phyloP scores from a whole-genome alignment of 1,284 basidiomycete species.

The Thelephora terrestris region DNA sequence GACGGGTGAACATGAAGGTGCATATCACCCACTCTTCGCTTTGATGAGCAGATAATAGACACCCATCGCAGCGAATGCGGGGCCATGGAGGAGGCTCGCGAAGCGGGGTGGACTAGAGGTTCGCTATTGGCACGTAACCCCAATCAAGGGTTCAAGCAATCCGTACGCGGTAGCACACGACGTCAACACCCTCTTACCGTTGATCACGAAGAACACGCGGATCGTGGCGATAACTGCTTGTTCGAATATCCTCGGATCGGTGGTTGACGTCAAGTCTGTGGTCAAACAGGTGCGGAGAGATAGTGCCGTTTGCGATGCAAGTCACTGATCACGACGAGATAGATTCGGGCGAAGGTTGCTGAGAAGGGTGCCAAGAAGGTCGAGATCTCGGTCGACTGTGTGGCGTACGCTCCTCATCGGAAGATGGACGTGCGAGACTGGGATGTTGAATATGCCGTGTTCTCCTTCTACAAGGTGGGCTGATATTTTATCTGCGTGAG shows the following conservation, averaged over 20 bases:
- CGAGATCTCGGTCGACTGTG: conserved; percentile 64
- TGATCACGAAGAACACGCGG: conserved; percentile 57
- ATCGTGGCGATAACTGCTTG: conserved; percentile 67
- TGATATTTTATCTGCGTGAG: neutral
- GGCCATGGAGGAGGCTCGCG: conserved; percentile 70
- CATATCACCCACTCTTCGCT: conserved; percentile 7
- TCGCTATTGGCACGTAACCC: conserved; percentile 49
- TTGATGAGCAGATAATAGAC: neutral
- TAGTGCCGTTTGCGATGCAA: neutral
- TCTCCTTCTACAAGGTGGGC: conserved; percentile 70
- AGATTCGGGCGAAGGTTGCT: conserved; percentile 28
- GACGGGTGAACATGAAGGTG: conserved; percentile 71
- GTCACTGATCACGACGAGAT: neutral
- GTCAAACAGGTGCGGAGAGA: conserved; percentile 34
- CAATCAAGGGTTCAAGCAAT: conserved; percentile 36
- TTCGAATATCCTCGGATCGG: conserved; percentile 66
- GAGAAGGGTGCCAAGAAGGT: conserved; percentile 49
- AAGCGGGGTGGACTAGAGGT: conserved; percentile 42
- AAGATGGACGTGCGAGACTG: conserved; percentile 59
- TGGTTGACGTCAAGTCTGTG: conserved; percentile 51
- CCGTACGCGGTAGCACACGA: conserved; percentile 53
- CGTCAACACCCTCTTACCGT: conserved; percentile 46
- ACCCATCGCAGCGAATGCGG: conserved; percentile 53
- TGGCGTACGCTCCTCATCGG: conserved; percentile 71
- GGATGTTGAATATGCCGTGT: conserved; percentile 67